Base-by-base conservation (phyloP, 352 stramenopile genomes). In the Phytopythium montanum region DNA sequence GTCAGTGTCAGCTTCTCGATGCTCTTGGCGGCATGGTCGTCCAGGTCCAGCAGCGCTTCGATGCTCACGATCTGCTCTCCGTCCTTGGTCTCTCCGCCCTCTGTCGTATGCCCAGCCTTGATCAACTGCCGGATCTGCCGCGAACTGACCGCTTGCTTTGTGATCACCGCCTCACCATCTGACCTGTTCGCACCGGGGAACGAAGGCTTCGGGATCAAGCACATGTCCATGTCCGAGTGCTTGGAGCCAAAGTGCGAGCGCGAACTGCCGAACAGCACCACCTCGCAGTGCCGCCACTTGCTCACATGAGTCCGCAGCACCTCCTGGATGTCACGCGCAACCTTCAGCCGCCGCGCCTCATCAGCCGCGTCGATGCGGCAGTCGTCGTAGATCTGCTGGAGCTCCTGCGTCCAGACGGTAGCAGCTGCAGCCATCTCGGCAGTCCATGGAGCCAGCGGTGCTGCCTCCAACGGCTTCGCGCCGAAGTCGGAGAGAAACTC, bases 181-280 rank as follows among this genome's bases (percentile, higher is more conserved):
- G 31, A 42, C 3, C 19, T 23, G 10, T 8, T 42, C 14, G 19
- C 21, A n/a, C 5, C n/a, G 4, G n/a, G 19, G 6, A 42, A 21
- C 55, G 63, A 38, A 7, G 72, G 61, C 12, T 63, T 56, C 1
- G 72, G 54, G 21, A 87, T 67, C 12, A 92, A 64, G 59, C 83
- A 90, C 69, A 95, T 74, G 62, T 95, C 85, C 21, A 93, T 54
- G 61, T 95, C 85, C 39, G 81, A 95, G 26, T 57, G 70, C 33
- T 73, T 76, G 14, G 85, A 88, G 29, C 85, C 85, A 41, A 82
- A 93, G 49, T 74, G 83, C 44, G 83, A 92, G 54, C 91, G 54
- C 1, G 85, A 95, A 34, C 85, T 95, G 52, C 85, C 85, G 49
- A 90, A 95, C 6, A 89, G 70, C 57, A 79, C 49, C 14, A 92